phyloP scores from a whole-genome alignment of 768 basidiomycete genomes.

The Exidia glandulosa region DNA sequence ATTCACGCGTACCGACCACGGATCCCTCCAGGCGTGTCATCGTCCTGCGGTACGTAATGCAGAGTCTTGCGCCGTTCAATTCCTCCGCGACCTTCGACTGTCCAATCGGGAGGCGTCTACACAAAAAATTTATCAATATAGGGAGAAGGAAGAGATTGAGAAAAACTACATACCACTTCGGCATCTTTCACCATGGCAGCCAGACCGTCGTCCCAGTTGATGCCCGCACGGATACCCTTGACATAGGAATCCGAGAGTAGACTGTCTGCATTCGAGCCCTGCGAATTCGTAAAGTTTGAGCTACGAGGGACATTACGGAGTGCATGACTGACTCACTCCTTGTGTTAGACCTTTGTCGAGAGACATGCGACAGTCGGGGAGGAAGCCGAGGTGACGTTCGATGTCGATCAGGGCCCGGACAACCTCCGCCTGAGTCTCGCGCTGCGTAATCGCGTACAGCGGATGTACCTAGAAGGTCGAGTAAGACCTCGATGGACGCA shows the following conservation, averaged over 20 bases:
- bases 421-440: constrained; percentile 10
- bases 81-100: constrained; percentile 10
- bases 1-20: neutral
- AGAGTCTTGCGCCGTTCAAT: constrained; percentile 4
- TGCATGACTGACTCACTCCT: constrained; percentile 3
- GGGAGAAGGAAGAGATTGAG: too few species aligned
- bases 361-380: constrained; percentile 20
- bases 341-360: constrained; percentile 17
- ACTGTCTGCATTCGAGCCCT: constrained; percentile 17
- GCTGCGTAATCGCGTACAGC: constrained; percentile 8
- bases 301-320: neutral
- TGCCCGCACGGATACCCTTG: constrained; percentile 17
- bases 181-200: constrained; percentile 18
- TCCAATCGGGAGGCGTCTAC: constrained; percentile 5
- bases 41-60: constrained; percentile 6
- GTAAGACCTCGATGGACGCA: neutral
- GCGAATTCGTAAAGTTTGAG: neutral
- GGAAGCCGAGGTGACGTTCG: constrained; percentile 14
- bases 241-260: constrained; percentile 17
- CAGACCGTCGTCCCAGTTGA: constrained; percentile 16
- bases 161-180: constrained; percentile 13
- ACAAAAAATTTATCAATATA: too few species aligned
- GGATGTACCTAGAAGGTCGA: constrained; percentile 9
- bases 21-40: neutral
- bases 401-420: constrained; percentile 17